phyloP scores from a whole-genome alignment of 805 yeast species.

The Isabelozyma rhagii region DNA sequence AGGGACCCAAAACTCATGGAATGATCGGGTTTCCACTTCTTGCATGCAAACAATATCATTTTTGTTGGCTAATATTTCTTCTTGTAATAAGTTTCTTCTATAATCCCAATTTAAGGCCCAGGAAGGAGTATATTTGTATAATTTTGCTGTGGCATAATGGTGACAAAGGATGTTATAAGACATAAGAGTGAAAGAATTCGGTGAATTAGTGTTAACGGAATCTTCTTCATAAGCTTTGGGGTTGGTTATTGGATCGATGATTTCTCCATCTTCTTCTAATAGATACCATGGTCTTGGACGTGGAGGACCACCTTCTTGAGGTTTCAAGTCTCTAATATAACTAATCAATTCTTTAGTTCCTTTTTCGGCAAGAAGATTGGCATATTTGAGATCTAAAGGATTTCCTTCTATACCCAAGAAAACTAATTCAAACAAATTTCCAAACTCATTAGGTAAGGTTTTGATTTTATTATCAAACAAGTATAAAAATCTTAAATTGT shows the following conservation, averaged over 20 bases:
- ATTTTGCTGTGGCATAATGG: constrained; percentile 86
- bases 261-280: constrained; percentile 74
- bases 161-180: constrained; percentile 93
- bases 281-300: constrained; percentile 81
- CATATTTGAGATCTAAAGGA: constrained; percentile 63
- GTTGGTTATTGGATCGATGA: constrained; percentile 30
- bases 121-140: constrained; percentile 92
- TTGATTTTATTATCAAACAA: constrained; percentile 82
- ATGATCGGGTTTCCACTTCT: constrained; percentile 88
- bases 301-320: constrained; percentile 44
- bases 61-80: constrained; percentile 62
- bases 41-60: constrained; percentile 88
- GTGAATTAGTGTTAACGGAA: constrained; percentile 20
- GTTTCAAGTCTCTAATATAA: constrained; percentile 78
- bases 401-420: constrained; percentile 94
- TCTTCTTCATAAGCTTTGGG: constrained; percentile 32
- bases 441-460: constrained; percentile 79
- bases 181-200: constrained; percentile 65
- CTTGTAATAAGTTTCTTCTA: constrained; percentile 71
- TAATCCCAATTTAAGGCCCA: constrained; percentile 97
- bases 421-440: constrained; percentile 77
- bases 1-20: constrained; percentile 84
- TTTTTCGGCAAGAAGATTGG: constrained; percentile 67
- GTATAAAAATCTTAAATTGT: constrained; percentile 74
- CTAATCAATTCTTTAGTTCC: constrained; percentile 84